Percentiles rank a stretch among this genome's conserved stretches.
Conservation (phyloP, 73 alveolate genomes). For the Tetrahymena borealis region DNA sequence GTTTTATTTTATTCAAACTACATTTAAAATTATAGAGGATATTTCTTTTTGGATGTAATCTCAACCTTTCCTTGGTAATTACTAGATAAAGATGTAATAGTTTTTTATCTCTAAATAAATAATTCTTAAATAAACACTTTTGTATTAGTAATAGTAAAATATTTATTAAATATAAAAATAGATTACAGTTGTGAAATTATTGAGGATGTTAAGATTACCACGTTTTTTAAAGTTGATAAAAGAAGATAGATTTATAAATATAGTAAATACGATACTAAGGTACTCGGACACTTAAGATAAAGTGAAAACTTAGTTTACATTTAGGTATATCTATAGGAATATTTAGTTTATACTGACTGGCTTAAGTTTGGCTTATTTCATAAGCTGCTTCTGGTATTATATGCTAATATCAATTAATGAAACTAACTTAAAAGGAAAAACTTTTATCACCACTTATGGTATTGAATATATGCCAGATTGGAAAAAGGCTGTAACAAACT, state of each 20-base stretch:
- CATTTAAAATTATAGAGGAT: conserved; percentile 57
- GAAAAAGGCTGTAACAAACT: conserved; percentile 59
- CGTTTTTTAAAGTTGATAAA: conserved; percentile 64
- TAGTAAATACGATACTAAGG: conserved; percentile 62
- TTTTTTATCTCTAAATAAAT: background rate
- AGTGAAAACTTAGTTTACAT: conserved; percentile 56
- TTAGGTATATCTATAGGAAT: conserved; percentile 70
- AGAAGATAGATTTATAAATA: conserved; percentile 63
- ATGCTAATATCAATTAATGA: conserved; percentile 43
- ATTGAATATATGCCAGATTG: conserved; percentile 41
- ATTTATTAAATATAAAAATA: conserved; percentile 21
- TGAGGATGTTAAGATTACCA: conserved; percentile 69
- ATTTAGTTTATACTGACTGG: conserved; percentile 70
- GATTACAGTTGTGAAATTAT: conserved; percentile 44
- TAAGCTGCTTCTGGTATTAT: conserved; percentile 79
- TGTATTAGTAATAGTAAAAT: background rate
- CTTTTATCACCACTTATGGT: conserved; percentile 53
- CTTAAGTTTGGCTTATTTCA: conserved; percentile 62
- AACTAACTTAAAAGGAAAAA: conserved; percentile 21
- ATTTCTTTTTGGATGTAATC: conserved; percentile 73
- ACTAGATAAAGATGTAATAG: background rate
- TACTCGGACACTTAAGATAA: conserved; percentile 59
- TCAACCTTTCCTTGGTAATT: conserved; percentile 65
- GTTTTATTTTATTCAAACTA: too few relatives aligned
- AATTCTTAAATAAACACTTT: background rate